Evolutionary conservation across 108 stramenopile species (phyloP).

Genomic region (Cyclotella cryptica): DNA sequence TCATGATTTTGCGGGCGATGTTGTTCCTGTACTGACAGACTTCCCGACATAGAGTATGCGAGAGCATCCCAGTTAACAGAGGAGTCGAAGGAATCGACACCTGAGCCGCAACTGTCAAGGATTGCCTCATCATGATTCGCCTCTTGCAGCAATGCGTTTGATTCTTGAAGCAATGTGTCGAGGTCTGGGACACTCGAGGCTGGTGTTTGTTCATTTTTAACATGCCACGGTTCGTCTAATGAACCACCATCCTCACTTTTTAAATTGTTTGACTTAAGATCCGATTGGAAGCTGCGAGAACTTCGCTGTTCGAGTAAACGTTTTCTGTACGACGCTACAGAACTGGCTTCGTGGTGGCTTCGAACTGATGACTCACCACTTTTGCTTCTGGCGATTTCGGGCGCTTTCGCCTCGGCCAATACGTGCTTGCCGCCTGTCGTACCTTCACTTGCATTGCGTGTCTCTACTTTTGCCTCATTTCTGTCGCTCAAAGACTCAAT

Average conservation of each 20-base stretch:
- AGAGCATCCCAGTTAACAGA: slow-evolving; percentile 50
- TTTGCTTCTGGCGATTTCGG: background rate
- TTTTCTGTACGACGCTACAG: background rate
- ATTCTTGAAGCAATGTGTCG: no score
- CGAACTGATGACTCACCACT: background rate
- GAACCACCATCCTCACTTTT: no score
- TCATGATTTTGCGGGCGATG: background rate
- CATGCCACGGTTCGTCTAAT: no score
- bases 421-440: no score
- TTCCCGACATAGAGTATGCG: slow-evolving; percentile 47
- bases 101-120: slow-evolving; percentile 9
- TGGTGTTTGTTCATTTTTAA: no score
- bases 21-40: slow-evolving; percentile 4
- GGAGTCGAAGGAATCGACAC: slow-evolving; percentile 31
- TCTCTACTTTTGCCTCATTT: background rate
- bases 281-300: background rate
- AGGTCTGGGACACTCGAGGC: no score
- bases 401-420: background rate
- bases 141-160: background rate
- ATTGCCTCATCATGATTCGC: background rate
- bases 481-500: slow-evolving; percentile 6
- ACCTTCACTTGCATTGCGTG: background rate
- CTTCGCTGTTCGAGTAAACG: slow-evolving; percentile 6
- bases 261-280: no score
- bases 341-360: background rate